These are phyloP conservation scores for Hordeum marinum DNA, from an alignment of 176 grass and related monocot species.

Conservation along the genomic window DNA sequence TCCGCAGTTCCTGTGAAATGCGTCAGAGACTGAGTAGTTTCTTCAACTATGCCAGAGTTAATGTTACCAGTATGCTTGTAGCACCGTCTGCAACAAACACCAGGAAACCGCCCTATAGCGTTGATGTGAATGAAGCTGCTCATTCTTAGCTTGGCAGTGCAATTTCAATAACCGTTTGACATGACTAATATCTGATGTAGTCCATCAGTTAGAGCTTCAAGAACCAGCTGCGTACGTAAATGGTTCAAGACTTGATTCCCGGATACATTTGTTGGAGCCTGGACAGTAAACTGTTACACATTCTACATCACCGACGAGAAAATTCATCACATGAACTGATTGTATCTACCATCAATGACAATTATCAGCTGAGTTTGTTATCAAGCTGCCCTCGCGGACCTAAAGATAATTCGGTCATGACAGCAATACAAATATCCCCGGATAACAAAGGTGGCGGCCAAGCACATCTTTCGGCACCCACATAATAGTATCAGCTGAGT, in stretches of 20 bases:
- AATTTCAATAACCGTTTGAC: not conserved
- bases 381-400: not conserved
- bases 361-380: not conserved
- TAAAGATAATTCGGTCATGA: slow-evolving; percentile 11
- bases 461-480: not conserved
- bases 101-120: no score
- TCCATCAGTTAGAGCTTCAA: not conserved
- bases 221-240: not conserved
- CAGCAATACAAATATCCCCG: not conserved
- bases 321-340: not conserved
- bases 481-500: no score
- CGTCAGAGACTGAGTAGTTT: no score
- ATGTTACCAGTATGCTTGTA: no score
- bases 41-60: no score
- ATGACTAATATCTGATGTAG: not conserved
- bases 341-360: slow-evolving; percentile 18
- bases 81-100: no score
- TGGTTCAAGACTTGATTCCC: not conserved
- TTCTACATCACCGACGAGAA: not conserved
- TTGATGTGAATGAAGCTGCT: not conserved
- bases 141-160: not conserved
- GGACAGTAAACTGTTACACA: not conserved
- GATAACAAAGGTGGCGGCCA: not conserved
- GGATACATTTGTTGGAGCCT: not conserved
- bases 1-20: no score